phyloP scores from a whole-genome alignment of 345 rosid genomes.

The Salix purpurea region DNA sequence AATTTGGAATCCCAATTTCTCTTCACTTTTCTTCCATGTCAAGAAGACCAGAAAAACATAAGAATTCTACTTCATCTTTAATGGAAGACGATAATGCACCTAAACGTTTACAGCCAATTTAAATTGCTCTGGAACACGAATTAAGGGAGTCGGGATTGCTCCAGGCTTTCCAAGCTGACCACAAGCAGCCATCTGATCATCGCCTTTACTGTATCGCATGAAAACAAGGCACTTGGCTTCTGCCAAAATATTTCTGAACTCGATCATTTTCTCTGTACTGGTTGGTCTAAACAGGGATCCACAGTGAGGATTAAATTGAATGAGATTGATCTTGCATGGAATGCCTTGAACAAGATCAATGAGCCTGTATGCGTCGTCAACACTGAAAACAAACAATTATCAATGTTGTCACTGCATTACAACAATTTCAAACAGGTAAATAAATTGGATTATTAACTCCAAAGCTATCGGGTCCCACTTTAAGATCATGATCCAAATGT shows the following conservation, averaged over 20 bases:
- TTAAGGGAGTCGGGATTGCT: constrained; percentile 54
- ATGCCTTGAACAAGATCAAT: constrained; percentile 73
- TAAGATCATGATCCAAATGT: too few relatives aligned
- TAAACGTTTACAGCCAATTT: constrained; percentile 46
- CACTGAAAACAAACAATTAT: constrained; percentile 40
- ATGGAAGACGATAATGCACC: background rate
- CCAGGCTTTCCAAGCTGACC: constrained; percentile 93
- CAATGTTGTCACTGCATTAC: background rate
- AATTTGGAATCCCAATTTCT: background rate
- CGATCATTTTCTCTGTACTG: constrained; percentile 60
- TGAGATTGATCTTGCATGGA: constrained; percentile 95
- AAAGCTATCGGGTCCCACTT: background rate
- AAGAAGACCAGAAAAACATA: background rate
- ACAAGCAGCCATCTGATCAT: constrained; percentile 97
- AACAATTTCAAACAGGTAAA: background rate
- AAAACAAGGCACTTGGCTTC: constrained; percentile 65
- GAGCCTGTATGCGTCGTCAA: constrained; percentile 84
- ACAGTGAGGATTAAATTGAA: constrained; percentile 76
- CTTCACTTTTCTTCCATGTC: background rate
- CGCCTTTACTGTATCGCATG: constrained; percentile 71
- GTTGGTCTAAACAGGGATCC: constrained; percentile 81
- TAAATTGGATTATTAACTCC: background rate
- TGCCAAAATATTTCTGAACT: constrained; percentile 70
- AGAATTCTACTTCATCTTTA: background rate
- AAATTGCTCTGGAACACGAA: constrained; percentile 74